Percentiles rank a stretch among this genome's conserved stretches.
phyloP scores from a whole-genome alignment of 2,329 filamentous ascomycete species.

The Mariannaea sp. region DNA sequence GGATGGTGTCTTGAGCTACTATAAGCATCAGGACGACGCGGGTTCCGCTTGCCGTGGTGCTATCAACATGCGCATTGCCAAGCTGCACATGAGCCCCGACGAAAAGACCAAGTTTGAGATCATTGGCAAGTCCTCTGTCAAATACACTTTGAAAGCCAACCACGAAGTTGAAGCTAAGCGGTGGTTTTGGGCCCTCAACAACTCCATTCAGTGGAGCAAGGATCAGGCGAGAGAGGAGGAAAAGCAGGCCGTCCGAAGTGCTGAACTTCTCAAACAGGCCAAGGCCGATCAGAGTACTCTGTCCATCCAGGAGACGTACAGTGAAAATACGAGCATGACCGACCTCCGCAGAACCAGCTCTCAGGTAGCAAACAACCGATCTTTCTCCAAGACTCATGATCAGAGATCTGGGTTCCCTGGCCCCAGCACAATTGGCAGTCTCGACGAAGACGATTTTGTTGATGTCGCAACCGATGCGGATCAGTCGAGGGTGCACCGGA shows the following conservation, averaged over 20 bases:
- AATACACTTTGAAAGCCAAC: conserved; percentile 97
- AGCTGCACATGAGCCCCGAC: conserved; percentile 92
- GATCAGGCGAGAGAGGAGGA: conserved; percentile 94
- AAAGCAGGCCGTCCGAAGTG: conserved; percentile 72
- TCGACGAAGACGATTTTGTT: conserved; percentile 58
- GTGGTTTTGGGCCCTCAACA: conserved; percentile 99
- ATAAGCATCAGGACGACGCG: conserved; percentile 98
- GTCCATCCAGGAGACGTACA: conserved; percentile 52
- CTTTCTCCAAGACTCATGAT: conserved; percentile 36
- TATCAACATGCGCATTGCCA: conserved; percentile 98
- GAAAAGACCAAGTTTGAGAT: conserved; percentile 99
- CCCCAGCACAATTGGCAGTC: conserved; percentile 54
- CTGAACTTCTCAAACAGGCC: conserved; percentile 76
- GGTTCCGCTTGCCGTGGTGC: conserved; percentile 95
- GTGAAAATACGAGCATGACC: conserved; percentile 57
- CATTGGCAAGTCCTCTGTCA: conserved; percentile 96
- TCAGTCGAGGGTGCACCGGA: conserved; percentile 43
- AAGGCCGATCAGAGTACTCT: conserved; percentile 72
- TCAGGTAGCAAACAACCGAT: conserved; percentile 43
- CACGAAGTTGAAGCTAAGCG: conserved; percentile 97
- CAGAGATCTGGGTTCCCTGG: conserved; percentile 46
- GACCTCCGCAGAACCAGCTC: conserved; percentile 52
- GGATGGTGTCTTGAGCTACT: conserved; percentile 96
- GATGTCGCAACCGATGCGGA: conserved; percentile 54
- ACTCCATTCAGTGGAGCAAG: conserved; percentile 97